phyloP scores from a whole-genome alignment of 225 moss, liverwort and hornwort species.

The Pseudisothecium myosuroides region DNA sequence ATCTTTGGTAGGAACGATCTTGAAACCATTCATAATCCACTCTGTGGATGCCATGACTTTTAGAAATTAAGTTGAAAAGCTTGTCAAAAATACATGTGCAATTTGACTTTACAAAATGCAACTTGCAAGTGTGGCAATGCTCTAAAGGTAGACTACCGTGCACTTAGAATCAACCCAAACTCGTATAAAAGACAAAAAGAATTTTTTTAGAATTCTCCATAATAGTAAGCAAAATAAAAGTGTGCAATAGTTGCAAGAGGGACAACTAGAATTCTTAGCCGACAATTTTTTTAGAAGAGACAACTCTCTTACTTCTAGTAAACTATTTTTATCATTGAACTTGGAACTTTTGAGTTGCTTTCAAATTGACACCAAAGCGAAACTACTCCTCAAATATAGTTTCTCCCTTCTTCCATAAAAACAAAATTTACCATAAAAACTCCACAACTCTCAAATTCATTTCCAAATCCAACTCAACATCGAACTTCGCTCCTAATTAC shows the following conservation, averaged over 20 bases:
- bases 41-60: rapidly evolving
- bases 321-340: too few species aligned
- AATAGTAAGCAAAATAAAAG: background rate
- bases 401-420: rapidly evolving
- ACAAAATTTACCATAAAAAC: background rate
- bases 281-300: rapidly evolving
- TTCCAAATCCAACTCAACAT: background rate
- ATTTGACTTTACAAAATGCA: background rate
- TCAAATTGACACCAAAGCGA: rapidly evolving
- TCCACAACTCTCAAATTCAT: background rate
- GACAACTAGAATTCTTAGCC: rapidly evolving
- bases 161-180: background rate
- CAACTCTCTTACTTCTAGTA: rapidly evolving
- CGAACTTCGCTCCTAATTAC: background rate
- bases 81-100: rapidly evolving
- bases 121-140: rapidly evolving
- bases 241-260: too few species aligned
- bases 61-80: background rate
- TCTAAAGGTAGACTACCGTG: rapidly evolving
- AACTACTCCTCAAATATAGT: background rate
- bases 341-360: background rate
- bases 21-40: background rate
- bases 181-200: too few species aligned
- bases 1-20: rapidly evolving
- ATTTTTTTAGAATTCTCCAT: too few species aligned